Percentiles rank a stretch among this genome's conserved stretches.
These are phyloP conservation scores for Pythium coloratum DNA, from an alignment of 352 stramenopile genomes.

Conservation along the genomic window DNA sequence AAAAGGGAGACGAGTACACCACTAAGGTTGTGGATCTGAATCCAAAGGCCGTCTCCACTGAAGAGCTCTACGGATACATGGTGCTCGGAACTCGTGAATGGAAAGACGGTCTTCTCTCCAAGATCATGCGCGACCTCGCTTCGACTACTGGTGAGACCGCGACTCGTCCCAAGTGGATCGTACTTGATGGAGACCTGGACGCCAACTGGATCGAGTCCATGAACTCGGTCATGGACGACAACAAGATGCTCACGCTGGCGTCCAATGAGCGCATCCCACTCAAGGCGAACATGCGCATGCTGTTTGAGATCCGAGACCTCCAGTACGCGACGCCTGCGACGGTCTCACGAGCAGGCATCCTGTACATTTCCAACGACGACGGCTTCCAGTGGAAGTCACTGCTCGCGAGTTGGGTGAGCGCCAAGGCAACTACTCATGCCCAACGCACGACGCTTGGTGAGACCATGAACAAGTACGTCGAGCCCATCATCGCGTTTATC, in stretches of 20 bases:
- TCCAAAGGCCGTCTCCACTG: conserved; percentile 94
- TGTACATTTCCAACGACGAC: conserved; percentile 93
- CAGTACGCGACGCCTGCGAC: conserved; percentile 94
- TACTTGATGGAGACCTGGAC: conserved; percentile 92
- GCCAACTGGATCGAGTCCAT: conserved; percentile 90
- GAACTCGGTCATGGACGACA: conserved; percentile 91
- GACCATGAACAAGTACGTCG: conserved; percentile 87
- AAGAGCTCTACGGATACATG: conserved; percentile 97
- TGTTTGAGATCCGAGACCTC: conserved; percentile 96
- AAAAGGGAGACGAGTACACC: conserved; percentile 57
- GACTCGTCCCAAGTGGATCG: conserved; percentile 91
- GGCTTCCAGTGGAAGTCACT: conserved; percentile 92
- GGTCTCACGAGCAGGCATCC: conserved; percentile 93
- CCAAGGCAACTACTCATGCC: conserved; percentile 54
- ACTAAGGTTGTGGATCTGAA: conserved; percentile 91
- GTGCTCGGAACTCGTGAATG: conserved; percentile 92
- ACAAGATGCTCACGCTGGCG: conserved; percentile 87
- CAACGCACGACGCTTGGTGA: conserved; percentile 60
- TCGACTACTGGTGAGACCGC: conserved; percentile 35
- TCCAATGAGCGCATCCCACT: conserved; percentile 96
- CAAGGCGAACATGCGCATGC: conserved; percentile 92
- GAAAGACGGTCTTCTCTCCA: conserved; percentile 94
- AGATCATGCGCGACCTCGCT: conserved; percentile 92
- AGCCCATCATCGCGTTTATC: conserved; percentile 84
- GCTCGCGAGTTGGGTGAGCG: conserved; percentile 89